Evolutionary conservation across 352 stramenopile genomes (phyloP).

Genomic region (Elongisporangium anandrum): DNA sequence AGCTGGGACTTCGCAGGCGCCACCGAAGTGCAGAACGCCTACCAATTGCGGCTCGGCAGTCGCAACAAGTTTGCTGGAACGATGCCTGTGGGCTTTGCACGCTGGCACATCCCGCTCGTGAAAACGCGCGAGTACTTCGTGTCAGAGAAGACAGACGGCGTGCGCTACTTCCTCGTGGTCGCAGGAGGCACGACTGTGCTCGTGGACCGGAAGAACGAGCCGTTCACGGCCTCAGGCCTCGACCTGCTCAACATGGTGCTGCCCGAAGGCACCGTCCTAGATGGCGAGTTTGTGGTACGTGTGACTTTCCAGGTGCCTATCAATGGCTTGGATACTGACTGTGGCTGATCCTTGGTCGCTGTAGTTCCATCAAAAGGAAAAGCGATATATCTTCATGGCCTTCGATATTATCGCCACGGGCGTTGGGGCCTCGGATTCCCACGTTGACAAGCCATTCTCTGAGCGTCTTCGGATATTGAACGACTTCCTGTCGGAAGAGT

Average conservation of each 20-base stretch:
- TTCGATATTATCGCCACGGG: constrained; percentile 89
- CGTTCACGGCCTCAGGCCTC: constrained; percentile 74
- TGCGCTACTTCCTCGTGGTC: constrained; percentile 89
- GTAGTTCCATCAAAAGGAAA: constrained; percentile 78
- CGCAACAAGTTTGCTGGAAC: constrained; percentile 86
- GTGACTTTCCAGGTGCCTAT: not conserved
- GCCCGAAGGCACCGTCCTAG: constrained; percentile 83
- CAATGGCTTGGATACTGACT: not conserved
- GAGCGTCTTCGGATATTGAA: constrained; percentile 78
- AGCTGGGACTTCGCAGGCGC: constrained; percentile 70
- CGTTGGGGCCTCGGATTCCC: constrained; percentile 55
- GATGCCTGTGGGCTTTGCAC: constrained; percentile 91
- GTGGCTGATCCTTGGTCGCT: constrained; percentile 9
- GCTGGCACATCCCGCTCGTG: constrained; percentile 84
- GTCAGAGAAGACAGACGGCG: constrained; percentile 90
- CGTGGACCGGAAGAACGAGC: constrained; percentile 74
- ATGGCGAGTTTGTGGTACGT: constrained; percentile 86
- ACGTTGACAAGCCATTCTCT: constrained; percentile 78
- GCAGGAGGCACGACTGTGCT: constrained; percentile 59
- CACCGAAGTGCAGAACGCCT: constrained; percentile 76
- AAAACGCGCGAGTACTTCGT: constrained; percentile 84
- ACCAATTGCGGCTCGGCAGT: constrained; percentile 61
- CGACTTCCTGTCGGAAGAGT: constrained; percentile 84
- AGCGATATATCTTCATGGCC: constrained; percentile 85
- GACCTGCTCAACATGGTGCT: constrained; percentile 78